A percentile compares a stretch with the other conserved stretches of the same genome.
These are phyloP conservation scores for Mortierella sp. DNA, from an alignment of 371 early-diverging fungal genomes.

Conservation along the genomic window DNA sequence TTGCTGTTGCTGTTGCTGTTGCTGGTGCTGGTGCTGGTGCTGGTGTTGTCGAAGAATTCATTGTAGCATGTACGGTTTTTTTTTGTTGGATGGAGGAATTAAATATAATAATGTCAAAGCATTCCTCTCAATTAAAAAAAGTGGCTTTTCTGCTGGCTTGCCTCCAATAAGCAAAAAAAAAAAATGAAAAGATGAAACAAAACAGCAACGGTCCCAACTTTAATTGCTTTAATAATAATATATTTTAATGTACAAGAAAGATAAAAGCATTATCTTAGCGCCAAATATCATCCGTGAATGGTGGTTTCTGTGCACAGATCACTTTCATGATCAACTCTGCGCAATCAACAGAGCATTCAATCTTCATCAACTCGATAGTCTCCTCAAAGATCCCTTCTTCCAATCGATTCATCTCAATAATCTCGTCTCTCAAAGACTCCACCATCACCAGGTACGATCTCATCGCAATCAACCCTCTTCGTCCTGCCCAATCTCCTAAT, in stretches of 20 bases:
- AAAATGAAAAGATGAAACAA: too few relatives aligned
- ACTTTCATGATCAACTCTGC: conserved; percentile 49
- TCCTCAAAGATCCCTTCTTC: conserved; percentile 46
- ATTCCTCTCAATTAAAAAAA: too few relatives aligned
- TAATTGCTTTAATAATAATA: neutral
- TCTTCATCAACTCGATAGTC: conserved; percentile 37
- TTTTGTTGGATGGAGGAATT: too few relatives aligned
- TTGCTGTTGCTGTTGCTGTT: neutral
- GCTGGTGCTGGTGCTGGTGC: neutral
- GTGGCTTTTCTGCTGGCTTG: too few relatives aligned
- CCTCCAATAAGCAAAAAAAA: too few relatives aligned
- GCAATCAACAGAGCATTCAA: conserved; percentile 33
- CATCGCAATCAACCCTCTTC: conserved; percentile 38
- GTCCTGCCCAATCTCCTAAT: conserved; percentile 45
- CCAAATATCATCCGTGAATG: conserved; percentile 47
- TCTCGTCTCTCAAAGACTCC: conserved; percentile 35
- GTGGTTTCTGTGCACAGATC: conserved; percentile 51
- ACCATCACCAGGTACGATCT: conserved; percentile 42
- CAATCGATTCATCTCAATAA: conserved; percentile 45
- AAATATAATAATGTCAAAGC: too few relatives aligned
- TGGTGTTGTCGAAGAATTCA: too few relatives aligned
- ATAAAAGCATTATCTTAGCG: conserved; percentile 4
- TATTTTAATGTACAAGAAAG: too few relatives aligned
- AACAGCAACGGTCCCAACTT: too few relatives aligned
- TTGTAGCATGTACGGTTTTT: too few relatives aligned